Base-by-base conservation (phyloP, 306 rosid genomes). In the Quercus alba region DNA sequence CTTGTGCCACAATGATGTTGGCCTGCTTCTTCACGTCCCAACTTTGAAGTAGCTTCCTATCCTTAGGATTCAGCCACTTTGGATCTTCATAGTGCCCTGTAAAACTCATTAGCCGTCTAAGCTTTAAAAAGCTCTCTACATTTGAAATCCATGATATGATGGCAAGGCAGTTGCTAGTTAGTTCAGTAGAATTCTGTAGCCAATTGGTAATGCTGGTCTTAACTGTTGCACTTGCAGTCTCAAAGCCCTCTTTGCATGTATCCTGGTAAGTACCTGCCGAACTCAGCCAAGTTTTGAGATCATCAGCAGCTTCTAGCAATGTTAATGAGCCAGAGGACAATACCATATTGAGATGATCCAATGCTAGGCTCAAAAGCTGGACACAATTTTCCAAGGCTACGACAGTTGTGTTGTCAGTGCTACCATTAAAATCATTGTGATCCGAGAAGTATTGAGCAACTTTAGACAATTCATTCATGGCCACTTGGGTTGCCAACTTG, bases 111-210 rank as follows among this genome's bases (percentile, higher is more conserved):
- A 83, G 69, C 30, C 89, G 79, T 70, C 91, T 70, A 3, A 81
- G 79, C 21, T 77, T 83, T 44, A 88, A 38, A 4, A 86, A 74
- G 44, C 49, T 20, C 0, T 67, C 15, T 67, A 67, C 13, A 4
- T 67, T 33, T 33, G 72, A 17, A 67, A 94, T 82, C 90, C 89
- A 94, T 0, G 98, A 83, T 21, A 89, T 69, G 25, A 94, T 91
- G 72, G 97, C 97, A 15, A 94, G 95, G 70, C 95, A 88, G 70
- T 94, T 94, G 80, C 98, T 91, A 0, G 94, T 89, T 31, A 82
- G 56, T 44, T 94, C 91, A 33, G 91, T 90, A 5, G 94, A 85
- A 35, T 83, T 89, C 76, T 86, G 88, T 14, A 94, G 87, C 38
- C 77, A 73, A 51, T 62, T 85, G 5, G 2, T 68, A 75, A 83